Evolutionary conservation across 306 rosid genomes (phyloP).

Genomic region (Pachyrhizus erosus): DNA sequence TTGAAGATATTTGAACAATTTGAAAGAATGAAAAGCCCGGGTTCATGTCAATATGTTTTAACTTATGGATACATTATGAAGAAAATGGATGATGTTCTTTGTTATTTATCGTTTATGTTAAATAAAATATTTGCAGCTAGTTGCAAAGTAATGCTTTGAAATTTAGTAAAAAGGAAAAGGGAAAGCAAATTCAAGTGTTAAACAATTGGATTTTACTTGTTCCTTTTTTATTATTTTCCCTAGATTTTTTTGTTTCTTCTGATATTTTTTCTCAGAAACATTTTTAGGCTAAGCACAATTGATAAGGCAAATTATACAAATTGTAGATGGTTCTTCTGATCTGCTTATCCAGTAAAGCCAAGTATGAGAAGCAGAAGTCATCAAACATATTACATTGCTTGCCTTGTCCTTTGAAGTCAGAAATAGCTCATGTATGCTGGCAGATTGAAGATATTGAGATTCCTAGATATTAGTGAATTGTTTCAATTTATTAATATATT

Average conservation of each 20-base stretch:
- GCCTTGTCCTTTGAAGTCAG: not conserved
- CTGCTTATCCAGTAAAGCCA: not conserved
- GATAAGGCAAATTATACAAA: not conserved
- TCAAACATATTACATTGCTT: no score
- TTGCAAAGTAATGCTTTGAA: not conserved
- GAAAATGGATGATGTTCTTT: conserved; percentile 4
- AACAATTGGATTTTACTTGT: not conserved
- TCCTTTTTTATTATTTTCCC: not conserved
- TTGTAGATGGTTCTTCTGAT: not conserved
- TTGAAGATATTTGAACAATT: not conserved
- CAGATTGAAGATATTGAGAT: not conserved
- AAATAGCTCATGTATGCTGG: not conserved
- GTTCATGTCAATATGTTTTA: not conserved
- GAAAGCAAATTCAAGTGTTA: not conserved
- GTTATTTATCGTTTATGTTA: not conserved
- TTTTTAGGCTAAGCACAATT: not conserved
- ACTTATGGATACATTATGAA: not conserved
- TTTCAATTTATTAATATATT: no score
- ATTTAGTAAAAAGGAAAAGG: not conserved
- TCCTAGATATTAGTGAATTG: not conserved
- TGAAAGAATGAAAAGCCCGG: not conserved
- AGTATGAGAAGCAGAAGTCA: not conserved
- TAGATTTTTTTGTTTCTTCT: not conserved
- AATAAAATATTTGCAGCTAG: not conserved
- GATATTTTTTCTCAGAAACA: not conserved